These are phyloP conservation scores for Coemansia sp. DNA, from an alignment of 192 early-diverging fungal species.

Conservation along the genomic window DNA sequence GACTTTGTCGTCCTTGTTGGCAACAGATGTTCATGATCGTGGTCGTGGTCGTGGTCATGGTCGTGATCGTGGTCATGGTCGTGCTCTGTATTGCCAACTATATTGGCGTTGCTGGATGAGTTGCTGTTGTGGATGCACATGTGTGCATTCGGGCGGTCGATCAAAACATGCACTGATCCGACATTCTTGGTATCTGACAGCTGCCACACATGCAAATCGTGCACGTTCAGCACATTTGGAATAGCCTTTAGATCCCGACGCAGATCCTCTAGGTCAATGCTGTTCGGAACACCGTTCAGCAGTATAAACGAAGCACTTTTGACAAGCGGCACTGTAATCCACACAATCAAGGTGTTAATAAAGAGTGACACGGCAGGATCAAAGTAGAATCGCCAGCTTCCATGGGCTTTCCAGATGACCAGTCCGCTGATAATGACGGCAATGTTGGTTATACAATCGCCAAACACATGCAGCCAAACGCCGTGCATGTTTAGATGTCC, in stretches of 20 bases:
- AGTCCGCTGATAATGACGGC: conserved; percentile 81
- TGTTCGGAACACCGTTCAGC: conserved; percentile 74
- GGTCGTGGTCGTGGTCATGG: not conserved
- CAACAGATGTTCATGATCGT: too few relatives aligned
- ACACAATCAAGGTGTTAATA: conserved; percentile 55
- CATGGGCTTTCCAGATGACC: conserved; percentile 69
- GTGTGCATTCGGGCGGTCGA: conserved; percentile 52
- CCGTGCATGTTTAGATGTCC: conserved; percentile 66
- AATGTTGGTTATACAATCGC: conserved; percentile 84
- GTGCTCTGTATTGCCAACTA: not conserved
- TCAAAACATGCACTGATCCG: conserved; percentile 77
- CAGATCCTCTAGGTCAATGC: conserved; percentile 63
- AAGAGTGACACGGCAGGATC: conserved; percentile 76
- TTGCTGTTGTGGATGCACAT: conserved; percentile 50
- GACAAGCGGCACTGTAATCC: conserved; percentile 59
- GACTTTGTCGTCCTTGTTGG: too few relatives aligned
- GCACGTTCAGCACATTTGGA: conserved; percentile 68
- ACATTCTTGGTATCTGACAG: conserved; percentile 80
- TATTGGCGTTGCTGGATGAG: conserved; percentile 24
- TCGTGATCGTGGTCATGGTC: conserved; percentile 10
- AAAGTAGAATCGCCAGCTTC: conserved; percentile 73
- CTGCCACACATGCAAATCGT: conserved; percentile 94
- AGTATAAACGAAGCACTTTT: conserved; percentile 72
- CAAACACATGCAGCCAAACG: conserved; percentile 87
- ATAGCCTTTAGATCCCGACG: conserved; percentile 60